Percentiles rank a stretch among this genome's conserved stretches.
These are phyloP conservation scores for Forsythia suspensa DNA, from an alignment of 257 asterid species.

Conservation along the genomic window DNA sequence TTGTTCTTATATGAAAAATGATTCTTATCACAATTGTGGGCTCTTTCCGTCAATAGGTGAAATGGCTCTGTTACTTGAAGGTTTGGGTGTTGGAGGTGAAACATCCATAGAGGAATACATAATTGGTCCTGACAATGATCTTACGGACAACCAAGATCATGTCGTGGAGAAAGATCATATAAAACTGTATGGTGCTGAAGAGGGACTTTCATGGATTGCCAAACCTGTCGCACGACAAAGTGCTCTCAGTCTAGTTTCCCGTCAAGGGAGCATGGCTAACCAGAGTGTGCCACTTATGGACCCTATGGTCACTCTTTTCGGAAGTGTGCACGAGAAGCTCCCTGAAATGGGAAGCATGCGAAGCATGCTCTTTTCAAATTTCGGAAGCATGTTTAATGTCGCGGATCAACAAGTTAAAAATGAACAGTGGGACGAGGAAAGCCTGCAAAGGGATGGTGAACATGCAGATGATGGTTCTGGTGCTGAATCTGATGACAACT, in stretches of 20 bases:
- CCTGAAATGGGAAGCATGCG: conserved; percentile 79
- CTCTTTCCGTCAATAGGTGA: conserved; percentile 58
- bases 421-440: conserved; percentile 83
- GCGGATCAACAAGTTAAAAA: conserved; percentile 47
- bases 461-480: conserved; percentile 53
- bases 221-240: conserved; percentile 80
- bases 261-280: conserved; percentile 71
- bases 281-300: conserved; percentile 59
- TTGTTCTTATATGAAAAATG: background rate
- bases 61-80: conserved; percentile 92
- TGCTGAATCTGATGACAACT: conserved; percentile 63
- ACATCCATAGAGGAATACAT: conserved; percentile 87
- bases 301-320: conserved; percentile 89
- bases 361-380: conserved; percentile 75
- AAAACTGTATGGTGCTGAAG: conserved; percentile 90
- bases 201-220: conserved; percentile 92
- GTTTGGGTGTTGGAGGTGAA: conserved; percentile 77
- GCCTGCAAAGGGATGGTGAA: conserved; percentile 44
- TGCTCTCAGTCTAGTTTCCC: conserved; percentile 66
- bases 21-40: background rate
- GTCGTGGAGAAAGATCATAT: conserved; percentile 56
- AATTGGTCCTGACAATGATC: conserved; percentile 73
- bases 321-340: conserved; percentile 82
- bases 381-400: conserved; percentile 81
- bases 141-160: conserved; percentile 54